Conservation (phyloP, 2,329 filamentous ascomycete genomes). For the Camptophora hylomeconis region DNA sequence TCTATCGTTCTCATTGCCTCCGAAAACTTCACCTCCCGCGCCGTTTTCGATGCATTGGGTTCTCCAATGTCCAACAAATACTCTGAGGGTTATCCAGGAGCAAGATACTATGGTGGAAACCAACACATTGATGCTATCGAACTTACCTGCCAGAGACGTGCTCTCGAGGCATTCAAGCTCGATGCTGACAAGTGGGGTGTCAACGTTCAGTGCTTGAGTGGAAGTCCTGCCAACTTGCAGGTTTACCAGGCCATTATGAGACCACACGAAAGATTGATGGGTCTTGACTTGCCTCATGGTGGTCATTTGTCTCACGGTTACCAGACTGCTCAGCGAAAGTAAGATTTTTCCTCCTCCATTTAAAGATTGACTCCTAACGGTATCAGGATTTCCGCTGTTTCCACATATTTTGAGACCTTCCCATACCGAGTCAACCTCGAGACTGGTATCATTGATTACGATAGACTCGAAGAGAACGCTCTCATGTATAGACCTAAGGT, state of each 20-base stretch:
- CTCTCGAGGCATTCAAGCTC: slow-evolving; percentile 74
- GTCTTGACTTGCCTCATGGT: slow-evolving; percentile 84
- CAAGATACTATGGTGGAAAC: slow-evolving; percentile 92
- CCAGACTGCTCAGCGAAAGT: slow-evolving; percentile 86
- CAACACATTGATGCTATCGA: slow-evolving; percentile 91
- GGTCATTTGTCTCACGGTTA: slow-evolving; percentile 95
- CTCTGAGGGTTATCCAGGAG: slow-evolving; percentile 93
- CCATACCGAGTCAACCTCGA: slow-evolving; percentile 68
- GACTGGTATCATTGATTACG: slow-evolving; percentile 96
- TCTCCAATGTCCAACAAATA: slow-evolving; percentile 99
- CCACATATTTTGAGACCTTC: slow-evolving; percentile 98
- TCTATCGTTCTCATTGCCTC: slow-evolving; percentile 97
- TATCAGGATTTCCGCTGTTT: slow-evolving; percentile 81
- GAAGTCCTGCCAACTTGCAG: slow-evolving; percentile 60
- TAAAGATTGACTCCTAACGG: slow-evolving; percentile 5
- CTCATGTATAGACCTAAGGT: slow-evolving; percentile 90
- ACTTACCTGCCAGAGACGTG: slow-evolving; percentile 76
- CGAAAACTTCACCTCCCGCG: slow-evolving; percentile 90
- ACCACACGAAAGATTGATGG: slow-evolving; percentile 92
- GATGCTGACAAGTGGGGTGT: slow-evolving; percentile 86
- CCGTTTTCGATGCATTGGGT: slow-evolving; percentile 78
- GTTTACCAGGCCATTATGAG: slow-evolving; percentile 95
- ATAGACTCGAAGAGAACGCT: slow-evolving; percentile 78
- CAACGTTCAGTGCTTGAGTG: slow-evolving; percentile 83
- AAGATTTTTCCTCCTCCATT: background rate